These are phyloP conservation scores for Danielozyma ontarioensis DNA, from an alignment of 805 yeast species.

Conservation along the genomic window DNA sequence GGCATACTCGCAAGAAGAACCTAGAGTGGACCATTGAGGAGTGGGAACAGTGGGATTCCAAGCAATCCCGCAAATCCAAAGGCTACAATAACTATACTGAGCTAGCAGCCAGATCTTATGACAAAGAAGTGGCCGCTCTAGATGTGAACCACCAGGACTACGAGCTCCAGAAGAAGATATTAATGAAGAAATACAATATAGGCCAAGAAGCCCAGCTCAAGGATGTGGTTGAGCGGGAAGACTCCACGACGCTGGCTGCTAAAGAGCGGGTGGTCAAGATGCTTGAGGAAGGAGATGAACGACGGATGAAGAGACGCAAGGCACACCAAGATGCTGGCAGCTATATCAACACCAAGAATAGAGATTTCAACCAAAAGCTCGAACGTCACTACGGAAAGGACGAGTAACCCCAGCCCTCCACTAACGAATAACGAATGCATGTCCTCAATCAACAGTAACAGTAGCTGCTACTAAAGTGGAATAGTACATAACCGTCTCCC, in stretches of 20 bases:
- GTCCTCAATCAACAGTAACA: no score
- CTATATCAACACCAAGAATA: slow-evolving; percentile 66
- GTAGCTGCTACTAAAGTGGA: no score
- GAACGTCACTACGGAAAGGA: slow-evolving; percentile 53
- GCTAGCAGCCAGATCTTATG: slow-evolving; percentile 58
- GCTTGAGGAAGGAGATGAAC: slow-evolving; percentile 31
- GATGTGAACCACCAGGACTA: slow-evolving; percentile 38
- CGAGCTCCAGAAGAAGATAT: slow-evolving; percentile 26
- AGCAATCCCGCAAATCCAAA: slow-evolving; percentile 17
- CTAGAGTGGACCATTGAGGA: slow-evolving; percentile 49
- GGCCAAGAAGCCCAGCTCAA: slow-evolving; percentile 11
- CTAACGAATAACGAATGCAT: no score
- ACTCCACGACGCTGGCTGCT: slow-evolving; percentile 29
- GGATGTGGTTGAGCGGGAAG: slow-evolving; percentile 16
- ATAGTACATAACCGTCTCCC: no score
- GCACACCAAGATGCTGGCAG: slow-evolving; percentile 33
- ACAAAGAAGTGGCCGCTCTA: slow-evolving; percentile 43
- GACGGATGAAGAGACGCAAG: slow-evolving; percentile 31
- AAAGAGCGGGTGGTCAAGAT: slow-evolving; percentile 23
- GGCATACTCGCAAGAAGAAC: slow-evolving; percentile 32
- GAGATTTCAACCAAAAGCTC: slow-evolving; percentile 67
- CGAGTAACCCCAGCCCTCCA: no score
- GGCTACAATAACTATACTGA: slow-evolving; percentile 48
- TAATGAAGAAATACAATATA: slow-evolving; percentile 17
- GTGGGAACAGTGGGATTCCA: slow-evolving; percentile 56